Evolutionary conservation across 73 alveolate genomes (phyloP).

Genomic region (Paramecium sonneborni): DNA sequence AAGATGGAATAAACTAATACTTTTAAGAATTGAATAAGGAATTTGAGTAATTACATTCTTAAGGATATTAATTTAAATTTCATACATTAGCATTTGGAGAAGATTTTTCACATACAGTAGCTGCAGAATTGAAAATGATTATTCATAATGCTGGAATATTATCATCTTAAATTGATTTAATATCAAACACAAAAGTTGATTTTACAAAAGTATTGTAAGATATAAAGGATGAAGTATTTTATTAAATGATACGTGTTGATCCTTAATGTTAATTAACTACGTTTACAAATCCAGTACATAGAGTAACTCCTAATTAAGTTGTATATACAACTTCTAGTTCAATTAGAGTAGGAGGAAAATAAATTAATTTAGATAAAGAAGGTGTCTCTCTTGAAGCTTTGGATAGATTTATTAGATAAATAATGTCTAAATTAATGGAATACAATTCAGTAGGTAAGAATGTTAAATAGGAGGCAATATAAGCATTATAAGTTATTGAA

Average conservation of each 20-base stretch:
- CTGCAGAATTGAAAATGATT: neutral
- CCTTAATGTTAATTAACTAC: neutral
- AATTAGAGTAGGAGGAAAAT: neutral
- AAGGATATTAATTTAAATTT: conserved; percentile 6
- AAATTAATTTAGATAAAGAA: neutral
- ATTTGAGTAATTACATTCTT: neutral
- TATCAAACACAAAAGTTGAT: neutral
- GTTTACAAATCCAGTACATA: neutral
- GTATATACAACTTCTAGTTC: neutral
- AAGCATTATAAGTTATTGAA: neutral
- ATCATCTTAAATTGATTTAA: neutral
- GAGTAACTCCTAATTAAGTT: neutral
- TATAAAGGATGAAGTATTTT: neutral
- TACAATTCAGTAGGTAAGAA: neutral
- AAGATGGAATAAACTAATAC: neutral
- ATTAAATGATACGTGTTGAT: neutral
- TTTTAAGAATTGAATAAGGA: neutral
- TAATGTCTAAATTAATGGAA: neutral
- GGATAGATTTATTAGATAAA: conserved; percentile 31
- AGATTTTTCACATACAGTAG: neutral
- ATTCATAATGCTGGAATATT: conserved; percentile 22
- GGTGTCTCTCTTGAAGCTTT: neutral
- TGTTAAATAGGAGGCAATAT: conserved; percentile 6
- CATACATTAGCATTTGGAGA: conserved; percentile 33
- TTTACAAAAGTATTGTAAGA: neutral